These are phyloP conservation scores for Combretum micranthum DNA, from an alignment of 345 rosid species.

Conservation along the genomic window DNA sequence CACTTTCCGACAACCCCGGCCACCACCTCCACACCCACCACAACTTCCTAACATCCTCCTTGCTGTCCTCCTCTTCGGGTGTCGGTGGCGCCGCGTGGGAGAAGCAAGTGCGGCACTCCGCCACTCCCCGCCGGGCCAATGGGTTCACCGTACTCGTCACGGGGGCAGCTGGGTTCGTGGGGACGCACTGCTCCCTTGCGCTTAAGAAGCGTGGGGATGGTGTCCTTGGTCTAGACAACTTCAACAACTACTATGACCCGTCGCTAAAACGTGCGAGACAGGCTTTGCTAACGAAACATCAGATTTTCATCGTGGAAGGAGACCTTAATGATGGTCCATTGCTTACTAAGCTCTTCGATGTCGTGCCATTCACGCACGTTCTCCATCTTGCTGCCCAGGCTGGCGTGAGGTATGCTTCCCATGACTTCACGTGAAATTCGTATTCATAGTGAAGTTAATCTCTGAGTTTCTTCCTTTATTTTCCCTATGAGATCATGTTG, in stretches of 20 bases:
- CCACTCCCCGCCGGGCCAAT: slow-evolving; percentile 56
- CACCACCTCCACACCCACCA: slow-evolving; percentile 41
- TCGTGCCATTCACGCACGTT: slow-evolving; percentile 73
- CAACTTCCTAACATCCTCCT: slow-evolving; percentile 34
- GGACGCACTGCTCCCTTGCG: slow-evolving; percentile 65
- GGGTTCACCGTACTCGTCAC: slow-evolving; percentile 73
- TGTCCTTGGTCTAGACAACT: slow-evolving; percentile 72
- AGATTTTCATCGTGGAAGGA: slow-evolving; percentile 70
- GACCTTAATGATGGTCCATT: slow-evolving; percentile 62
- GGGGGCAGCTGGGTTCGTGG: slow-evolving; percentile 80
- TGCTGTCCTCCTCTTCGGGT: slow-evolving; percentile 28
- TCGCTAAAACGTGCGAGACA: slow-evolving; percentile 66
- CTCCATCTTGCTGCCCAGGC: slow-evolving; percentile 93
- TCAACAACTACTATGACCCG: slow-evolving; percentile 70
- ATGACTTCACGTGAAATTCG: too few relatives aligned
- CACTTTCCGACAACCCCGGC: slow-evolving; percentile 37
- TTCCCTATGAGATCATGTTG: background rate
- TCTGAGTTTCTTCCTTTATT: background rate
- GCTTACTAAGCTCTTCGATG: slow-evolving; percentile 63
- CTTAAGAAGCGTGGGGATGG: slow-evolving; percentile 77
- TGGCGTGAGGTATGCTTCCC: slow-evolving; percentile 70
- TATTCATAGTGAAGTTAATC: background rate
- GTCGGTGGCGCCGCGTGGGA: slow-evolving; percentile 65
- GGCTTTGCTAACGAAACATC: slow-evolving; percentile 38
- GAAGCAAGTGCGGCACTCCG: slow-evolving; percentile 70